These are phyloP conservation scores for Protomyces inouyei DNA, from an alignment of 1,139 yeast species.

Conservation along the genomic window DNA sequence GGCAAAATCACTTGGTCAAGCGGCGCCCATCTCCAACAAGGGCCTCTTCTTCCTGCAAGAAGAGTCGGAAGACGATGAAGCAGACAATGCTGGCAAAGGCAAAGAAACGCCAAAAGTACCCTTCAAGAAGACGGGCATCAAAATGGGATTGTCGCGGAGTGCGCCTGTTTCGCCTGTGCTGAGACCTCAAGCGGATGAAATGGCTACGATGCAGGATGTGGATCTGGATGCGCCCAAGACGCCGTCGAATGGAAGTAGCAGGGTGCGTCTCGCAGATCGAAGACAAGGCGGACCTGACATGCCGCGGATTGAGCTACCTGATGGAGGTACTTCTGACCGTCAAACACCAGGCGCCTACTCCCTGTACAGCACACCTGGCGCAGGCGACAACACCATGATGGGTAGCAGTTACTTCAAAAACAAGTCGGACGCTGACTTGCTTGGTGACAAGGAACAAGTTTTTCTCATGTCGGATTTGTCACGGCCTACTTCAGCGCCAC, in stretches of 20 bases:
- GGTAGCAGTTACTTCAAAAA: background rate
- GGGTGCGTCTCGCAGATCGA: constrained; percentile 4
- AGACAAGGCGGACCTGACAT: background rate
- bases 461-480: constrained; percentile 2
- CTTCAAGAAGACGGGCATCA: constrained; percentile 24
- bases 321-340: background rate
- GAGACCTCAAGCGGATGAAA: background rate
- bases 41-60: constrained; percentile 16
- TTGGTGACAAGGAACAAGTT: background rate
- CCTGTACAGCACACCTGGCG: background rate
- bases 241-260: background rate
- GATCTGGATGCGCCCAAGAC: background rate
- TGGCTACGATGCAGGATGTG: background rate
- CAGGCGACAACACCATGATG: background rate
- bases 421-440: background rate
- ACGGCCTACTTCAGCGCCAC: background rate
- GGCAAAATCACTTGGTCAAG: background rate
- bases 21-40: background rate
- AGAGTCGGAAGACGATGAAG: constrained; percentile 11
- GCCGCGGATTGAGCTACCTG: constrained; percentile 10
- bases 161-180: background rate
- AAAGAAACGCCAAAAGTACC: constrained; percentile 4
- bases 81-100: background rate
- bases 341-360: background rate
- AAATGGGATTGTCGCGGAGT: background rate